Base-by-base conservation (phyloP, 202 grass and related monocot genomes). In the Carex arenaria region DNA sequence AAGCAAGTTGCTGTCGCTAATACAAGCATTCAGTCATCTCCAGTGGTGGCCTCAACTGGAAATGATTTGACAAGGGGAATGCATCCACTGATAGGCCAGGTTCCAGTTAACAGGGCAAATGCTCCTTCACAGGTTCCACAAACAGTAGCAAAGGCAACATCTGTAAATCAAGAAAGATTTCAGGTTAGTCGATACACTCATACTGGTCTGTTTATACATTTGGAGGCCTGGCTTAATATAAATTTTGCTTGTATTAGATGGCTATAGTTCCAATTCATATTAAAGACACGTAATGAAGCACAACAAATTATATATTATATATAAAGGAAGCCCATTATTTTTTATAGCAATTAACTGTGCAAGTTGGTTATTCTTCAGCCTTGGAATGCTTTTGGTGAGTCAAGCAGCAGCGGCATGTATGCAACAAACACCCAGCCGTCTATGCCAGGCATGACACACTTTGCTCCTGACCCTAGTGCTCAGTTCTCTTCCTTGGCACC, bases 331-430 rank as follows among this genome's bases (percentile, higher is more conserved):
- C 52, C 52, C 28, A 34, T 56, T 56, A 15, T 76, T 69, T 12
- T 65, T 47, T 56, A 52, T 88, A 40, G 53, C 17, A 53, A 42
- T 23, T 71, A 75, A 40, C 38, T 78, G 71, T 75, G 32, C 9
- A 72, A 69, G 18, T 63, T 85, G 88, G 31, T 53, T 31, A 18
- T 55, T 91, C 88, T 91, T 6, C 89, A 95, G 93, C 59, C 81
- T 74, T 99, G 93, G 93, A 93, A 98, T 88, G 89, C 91, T 47
- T 95, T 98, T 85, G 82, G 85, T 77, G 84, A 85, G 84, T 88
- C 88, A 87, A 88, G 42, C 90, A 89, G 81, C 47, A 84, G 81
- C 88, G 40, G 82, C 85, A 61, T 85, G 64, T 88, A 87, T 73
- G 72, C 81, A 85, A 81, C 85, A 23, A 87, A 89, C 62, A 53